Percentiles rank a stretch among this genome's conserved stretches.
Conservation (phyloP, 164 flowering plant genomes). For the Kalanchoe fedtschenkoi region DNA sequence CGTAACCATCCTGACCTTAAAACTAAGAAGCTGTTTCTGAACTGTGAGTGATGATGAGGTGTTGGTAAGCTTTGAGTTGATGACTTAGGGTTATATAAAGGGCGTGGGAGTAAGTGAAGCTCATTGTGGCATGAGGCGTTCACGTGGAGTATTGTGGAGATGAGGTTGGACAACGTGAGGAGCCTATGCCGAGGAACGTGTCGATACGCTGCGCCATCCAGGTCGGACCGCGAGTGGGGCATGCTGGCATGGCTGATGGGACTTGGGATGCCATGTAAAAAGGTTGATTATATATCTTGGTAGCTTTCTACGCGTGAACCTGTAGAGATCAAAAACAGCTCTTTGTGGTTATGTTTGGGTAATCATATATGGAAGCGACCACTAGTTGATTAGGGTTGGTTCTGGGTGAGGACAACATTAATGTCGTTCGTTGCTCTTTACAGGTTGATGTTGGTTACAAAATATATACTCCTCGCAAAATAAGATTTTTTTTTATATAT, state of each 20-base stretch:
- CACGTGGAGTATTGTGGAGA: constrained; percentile 4
- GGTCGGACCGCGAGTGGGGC: constrained; percentile 1
- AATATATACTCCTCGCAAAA: background rate
- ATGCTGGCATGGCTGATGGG: too few species aligned
- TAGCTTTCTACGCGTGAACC: background rate
- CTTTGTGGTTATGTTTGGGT: too few species aligned
- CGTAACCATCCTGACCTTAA: background rate
- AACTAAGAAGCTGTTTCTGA: too few species aligned
- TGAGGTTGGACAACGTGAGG: background rate
- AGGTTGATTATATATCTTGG: background rate
- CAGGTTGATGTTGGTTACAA: background rate
- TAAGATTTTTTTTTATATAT: too few species aligned
- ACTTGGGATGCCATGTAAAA: background rate
- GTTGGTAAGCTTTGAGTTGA: background rate
- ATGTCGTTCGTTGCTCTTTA: too few species aligned
- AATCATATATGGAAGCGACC: too few species aligned
- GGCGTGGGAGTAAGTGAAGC: background rate
- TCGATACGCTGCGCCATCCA: background rate
- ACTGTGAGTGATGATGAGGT: background rate
- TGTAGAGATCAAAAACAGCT: background rate
- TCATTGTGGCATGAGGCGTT: background rate
- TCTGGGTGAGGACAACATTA: too few species aligned
- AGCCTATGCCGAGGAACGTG: background rate
- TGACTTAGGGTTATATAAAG: background rate
- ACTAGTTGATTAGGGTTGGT: background rate